Evolutionary conservation across 2,329 filamentous ascomycete genomes (phyloP).

Genomic region (Botrytis pseudocinerea): DNA sequence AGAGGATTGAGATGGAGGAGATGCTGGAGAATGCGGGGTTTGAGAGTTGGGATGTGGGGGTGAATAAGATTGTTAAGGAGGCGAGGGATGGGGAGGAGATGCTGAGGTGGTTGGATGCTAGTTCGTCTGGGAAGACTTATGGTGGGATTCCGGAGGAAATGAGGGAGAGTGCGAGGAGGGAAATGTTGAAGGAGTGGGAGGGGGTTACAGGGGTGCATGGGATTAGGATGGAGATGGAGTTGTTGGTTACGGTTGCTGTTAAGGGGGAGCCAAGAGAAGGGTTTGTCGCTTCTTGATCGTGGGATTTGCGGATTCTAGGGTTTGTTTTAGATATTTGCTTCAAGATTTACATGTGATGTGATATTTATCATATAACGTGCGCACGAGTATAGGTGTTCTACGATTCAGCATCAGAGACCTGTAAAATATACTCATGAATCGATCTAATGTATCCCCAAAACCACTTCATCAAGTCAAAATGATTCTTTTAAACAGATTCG

Average conservation of each 20-base stretch:
- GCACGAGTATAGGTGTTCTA: background rate
- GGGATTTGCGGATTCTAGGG: background rate
- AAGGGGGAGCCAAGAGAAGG: background rate
- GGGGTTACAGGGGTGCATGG: constrained; percentile 20
- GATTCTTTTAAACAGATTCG: no score
- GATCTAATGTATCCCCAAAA: accelerated
- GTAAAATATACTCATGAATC: background rate
- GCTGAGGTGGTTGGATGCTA: constrained; percentile 25
- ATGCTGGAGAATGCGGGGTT: constrained; percentile 19
- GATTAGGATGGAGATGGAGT: constrained; percentile 26
- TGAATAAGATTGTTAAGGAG: constrained; percentile 24
- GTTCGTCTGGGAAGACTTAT: constrained; percentile 26
- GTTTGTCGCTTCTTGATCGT: background rate
- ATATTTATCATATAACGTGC: background rate
- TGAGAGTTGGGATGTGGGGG: constrained; percentile 3
- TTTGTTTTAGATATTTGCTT: background rate
- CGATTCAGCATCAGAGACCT: background rate
- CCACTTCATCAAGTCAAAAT: background rate
- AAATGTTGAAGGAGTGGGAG: constrained; percentile 26
- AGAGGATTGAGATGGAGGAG: constrained; percentile 11
- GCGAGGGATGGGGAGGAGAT: constrained; percentile 24
- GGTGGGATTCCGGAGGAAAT: constrained; percentile 22
- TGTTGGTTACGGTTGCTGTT: constrained; percentile 27
- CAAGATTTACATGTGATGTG: background rate
- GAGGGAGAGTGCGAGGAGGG: constrained; percentile 20